These are phyloP conservation scores for Rosa persica DNA, from an alignment of 306 rosid species.

Conservation along the genomic window DNA sequence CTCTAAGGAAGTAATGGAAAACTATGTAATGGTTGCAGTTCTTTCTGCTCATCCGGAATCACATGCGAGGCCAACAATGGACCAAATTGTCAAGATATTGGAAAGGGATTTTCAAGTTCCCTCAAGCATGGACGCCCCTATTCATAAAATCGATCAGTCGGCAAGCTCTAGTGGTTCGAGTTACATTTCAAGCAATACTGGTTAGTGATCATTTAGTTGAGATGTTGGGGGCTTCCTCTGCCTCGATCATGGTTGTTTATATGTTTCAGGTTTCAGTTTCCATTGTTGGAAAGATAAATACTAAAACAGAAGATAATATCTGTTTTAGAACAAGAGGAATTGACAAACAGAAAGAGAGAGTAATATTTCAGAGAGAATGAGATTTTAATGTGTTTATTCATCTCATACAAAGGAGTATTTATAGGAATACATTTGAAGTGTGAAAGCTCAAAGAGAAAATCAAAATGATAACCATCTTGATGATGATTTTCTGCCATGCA, in stretches of 20 bases:
- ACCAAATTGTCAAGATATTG: constrained; percentile 30
- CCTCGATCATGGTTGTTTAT: background rate
- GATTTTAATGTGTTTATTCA: too few relatives aligned
- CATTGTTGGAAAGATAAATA: background rate
- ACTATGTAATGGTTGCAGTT: constrained; percentile 21
- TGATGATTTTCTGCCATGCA: too few relatives aligned
- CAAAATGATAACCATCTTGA: too few relatives aligned
- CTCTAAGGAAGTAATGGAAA: constrained; percentile 22
- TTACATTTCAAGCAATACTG: constrained; percentile 2
- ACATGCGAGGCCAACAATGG: constrained; percentile 37
- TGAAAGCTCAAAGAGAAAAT: too few relatives aligned
- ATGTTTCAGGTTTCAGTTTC: background rate
- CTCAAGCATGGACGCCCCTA: background rate
- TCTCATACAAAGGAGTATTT: too few relatives aligned
- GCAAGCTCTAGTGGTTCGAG: background rate
- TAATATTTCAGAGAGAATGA: too few relatives aligned
- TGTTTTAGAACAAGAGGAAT: too few relatives aligned
- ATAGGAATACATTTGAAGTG: too few relatives aligned
- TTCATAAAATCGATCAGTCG: constrained; percentile 1
- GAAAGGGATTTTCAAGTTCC: constrained; percentile 22
- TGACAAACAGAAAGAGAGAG: too few relatives aligned
- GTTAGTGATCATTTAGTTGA: background rate
- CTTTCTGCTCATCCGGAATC: constrained; percentile 31
- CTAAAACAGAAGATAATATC: background rate
- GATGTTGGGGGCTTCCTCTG: background rate